Percentiles rank a stretch among this genome's conserved stretches.
Conservation (phyloP, 2,329 filamentous ascomycete species). For the Fusarium heterosporum region DNA sequence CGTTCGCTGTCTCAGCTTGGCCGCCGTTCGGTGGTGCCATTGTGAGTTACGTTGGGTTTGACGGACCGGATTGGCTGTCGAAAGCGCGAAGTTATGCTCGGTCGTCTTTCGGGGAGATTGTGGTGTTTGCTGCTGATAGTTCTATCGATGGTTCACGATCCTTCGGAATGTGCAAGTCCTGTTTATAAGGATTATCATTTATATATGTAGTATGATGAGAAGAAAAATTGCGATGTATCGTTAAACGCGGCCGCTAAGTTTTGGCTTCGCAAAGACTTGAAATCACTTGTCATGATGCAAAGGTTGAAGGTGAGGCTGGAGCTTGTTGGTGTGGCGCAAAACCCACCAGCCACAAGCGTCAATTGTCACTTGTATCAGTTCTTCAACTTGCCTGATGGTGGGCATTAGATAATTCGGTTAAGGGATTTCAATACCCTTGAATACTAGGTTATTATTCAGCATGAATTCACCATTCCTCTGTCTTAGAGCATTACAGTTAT, state of each 20-base stretch:
- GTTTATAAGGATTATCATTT: not conserved
- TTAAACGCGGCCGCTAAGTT: not conserved
- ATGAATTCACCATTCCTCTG: no score
- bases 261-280: not conserved
- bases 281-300: slow-evolving; percentile 27
- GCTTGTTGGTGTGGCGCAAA: slow-evolving; percentile 20
- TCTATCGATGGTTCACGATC: not conserved
- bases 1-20: slow-evolving; percentile 30
- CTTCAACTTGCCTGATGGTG: no score
- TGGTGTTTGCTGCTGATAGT: not conserved
- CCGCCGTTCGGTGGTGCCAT: slow-evolving; percentile 36
- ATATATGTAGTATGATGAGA: fast-evolving
- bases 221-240: no score
- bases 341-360: slow-evolving; percentile 18
- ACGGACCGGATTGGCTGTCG: not conserved
- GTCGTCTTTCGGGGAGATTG: not conserved
- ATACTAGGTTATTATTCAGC: no score
- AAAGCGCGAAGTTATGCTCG: not conserved
- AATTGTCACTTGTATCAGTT: not conserved
- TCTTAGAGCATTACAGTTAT: no score
- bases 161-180: not conserved
- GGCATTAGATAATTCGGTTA: no score
- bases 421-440: no score
- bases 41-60: slow-evolving; percentile 7
- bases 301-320: slow-evolving; percentile 33